Conservation (phyloP, 2,329 filamentous ascomycete genomes). For the Colletotrichum phormii region DNA sequence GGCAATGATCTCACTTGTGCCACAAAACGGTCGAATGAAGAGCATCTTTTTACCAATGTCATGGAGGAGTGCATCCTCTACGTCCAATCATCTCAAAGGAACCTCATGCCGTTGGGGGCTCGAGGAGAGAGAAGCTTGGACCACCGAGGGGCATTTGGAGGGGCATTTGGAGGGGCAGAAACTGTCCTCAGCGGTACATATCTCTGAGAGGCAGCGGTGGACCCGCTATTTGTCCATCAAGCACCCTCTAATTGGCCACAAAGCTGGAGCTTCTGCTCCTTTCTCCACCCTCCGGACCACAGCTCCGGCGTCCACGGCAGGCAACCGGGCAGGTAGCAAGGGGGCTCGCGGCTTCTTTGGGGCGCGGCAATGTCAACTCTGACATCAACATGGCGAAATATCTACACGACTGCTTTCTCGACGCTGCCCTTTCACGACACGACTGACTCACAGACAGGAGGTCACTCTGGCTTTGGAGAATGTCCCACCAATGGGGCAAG, state of each 20-base stretch:
- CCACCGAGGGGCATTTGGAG: conserved; percentile 24
- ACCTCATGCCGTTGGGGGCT: not conserved
- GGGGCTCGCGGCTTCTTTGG: conserved; percentile 7
- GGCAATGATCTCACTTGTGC: conserved; percentile 31
- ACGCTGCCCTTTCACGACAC: conserved; percentile 4
- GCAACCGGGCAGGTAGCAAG: not conserved
- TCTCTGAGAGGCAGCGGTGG: not conserved
- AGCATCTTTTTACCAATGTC: conserved; percentile 11
- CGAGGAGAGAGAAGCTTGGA: conserved; percentile 17
- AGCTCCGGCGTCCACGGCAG: conserved; percentile 20
- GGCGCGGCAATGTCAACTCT: conserved; percentile 27
- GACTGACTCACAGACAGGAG: too few species aligned
- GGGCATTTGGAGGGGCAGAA: conserved; percentile 16
- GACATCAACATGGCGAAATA: conserved; percentile 38
- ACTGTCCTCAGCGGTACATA: conserved; percentile 7
- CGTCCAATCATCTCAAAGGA: not conserved
- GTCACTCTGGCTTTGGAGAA: not conserved
- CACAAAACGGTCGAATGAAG: conserved; percentile 20
- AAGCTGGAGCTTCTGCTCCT: conserved; percentile 2
- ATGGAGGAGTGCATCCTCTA: not conserved
- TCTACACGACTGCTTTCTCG: conserved; percentile 15
- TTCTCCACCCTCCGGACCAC: conserved; percentile 22
- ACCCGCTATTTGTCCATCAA: not conserved
- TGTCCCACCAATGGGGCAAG: conserved; percentile 18
- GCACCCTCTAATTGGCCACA: not conserved